These are phyloP conservation scores for Cymbidium sinense DNA, from an alignment of 106 monocot species.

Conservation along the genomic window DNA sequence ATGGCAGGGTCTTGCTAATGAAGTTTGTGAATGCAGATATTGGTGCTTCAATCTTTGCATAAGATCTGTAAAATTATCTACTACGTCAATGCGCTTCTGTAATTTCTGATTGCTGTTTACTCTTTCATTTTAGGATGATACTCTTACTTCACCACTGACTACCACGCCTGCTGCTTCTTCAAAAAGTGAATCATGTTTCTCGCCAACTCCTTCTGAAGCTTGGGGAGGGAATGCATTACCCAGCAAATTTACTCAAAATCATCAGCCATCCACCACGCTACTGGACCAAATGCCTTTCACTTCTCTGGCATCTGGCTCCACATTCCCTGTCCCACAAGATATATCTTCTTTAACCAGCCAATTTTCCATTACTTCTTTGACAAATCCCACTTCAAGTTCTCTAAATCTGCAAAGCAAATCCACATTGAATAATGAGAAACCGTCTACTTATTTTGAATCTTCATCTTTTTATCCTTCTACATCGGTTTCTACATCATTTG, in stretches of 20 bases:
- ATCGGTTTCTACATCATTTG: constrained; percentile 24
- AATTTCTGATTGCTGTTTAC: background rate
- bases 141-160: constrained; percentile 8
- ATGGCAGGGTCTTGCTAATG: background rate
- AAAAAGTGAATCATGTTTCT: constrained; percentile 48
- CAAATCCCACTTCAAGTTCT: constrained; percentile 32
- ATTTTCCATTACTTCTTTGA: constrained; percentile 26
- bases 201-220: constrained; percentile 48
- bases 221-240: constrained; percentile 50
- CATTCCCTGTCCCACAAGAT: constrained; percentile 54
- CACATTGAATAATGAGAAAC: constrained; percentile 24
- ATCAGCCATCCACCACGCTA: constrained; percentile 21
- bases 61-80: background rate
- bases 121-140: constrained; percentile 45
- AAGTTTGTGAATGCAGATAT: background rate
- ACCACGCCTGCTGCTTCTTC: constrained; percentile 29
- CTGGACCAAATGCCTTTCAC: constrained; percentile 35
- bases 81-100: background rate
- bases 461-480: constrained; percentile 27
- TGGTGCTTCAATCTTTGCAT: background rate
- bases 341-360: constrained; percentile 22
- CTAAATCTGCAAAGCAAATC: constrained; percentile 33
- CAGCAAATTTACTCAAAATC: constrained; percentile 34
- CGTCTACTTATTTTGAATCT: constrained; percentile 24
- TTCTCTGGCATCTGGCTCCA: constrained; percentile 24